Conservation (phyloP, 2,329 filamentous ascomycete species). For the Plenodomus tracheiphilus region DNA sequence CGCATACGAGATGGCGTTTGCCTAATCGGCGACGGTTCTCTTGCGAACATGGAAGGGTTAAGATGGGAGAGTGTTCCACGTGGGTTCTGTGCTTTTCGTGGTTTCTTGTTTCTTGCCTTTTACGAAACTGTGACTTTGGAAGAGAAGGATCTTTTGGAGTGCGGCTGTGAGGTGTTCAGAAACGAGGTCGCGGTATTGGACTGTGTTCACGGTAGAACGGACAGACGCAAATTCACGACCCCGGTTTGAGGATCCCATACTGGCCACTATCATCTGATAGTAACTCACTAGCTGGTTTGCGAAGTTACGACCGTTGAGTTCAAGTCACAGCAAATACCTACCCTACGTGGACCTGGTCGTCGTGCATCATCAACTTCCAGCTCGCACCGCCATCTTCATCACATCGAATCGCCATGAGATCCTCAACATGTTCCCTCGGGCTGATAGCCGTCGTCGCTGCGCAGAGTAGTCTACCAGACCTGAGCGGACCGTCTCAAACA, state of each 20-base stretch:
- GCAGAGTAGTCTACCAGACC: constrained; percentile 5
- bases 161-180: no score
- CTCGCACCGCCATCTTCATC: neutral
- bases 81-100: neutral
- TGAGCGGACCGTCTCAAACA: constrained; percentile 1
- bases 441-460: constrained; percentile 6
- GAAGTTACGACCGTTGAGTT: no score
- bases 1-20: neutral
- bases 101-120: neutral
- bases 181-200: no score
- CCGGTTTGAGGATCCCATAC: no score
- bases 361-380: neutral
- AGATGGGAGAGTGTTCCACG: neutral
- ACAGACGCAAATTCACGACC: no score
- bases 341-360: neutral
- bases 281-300: no score
- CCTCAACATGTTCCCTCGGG: constrained; percentile 1
- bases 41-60: neutral
- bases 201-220: no score
- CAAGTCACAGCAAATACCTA: neutral
- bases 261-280: no score
- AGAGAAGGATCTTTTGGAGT: neutral
- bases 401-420: constrained; percentile 1
- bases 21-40: neutral
- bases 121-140: neutral